Percentiles rank a stretch among this genome's conserved stretches.
Conservation (phyloP, 768 basidiomycete genomes). For the Leccinum subgranulosum region DNA sequence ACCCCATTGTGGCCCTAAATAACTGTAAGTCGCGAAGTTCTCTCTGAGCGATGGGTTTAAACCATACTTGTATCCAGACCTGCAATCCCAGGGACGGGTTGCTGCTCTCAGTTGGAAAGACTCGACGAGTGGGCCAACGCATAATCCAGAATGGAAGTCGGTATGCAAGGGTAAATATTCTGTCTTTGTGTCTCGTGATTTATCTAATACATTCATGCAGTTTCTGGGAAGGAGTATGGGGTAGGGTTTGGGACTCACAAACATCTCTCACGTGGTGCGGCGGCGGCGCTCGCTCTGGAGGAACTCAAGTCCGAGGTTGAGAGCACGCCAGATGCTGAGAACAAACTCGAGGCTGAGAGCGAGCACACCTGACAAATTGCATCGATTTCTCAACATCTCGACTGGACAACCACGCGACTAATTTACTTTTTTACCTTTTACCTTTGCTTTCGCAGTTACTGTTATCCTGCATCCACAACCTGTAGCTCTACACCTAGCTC, state of each 20-base stretch:
- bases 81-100: slow-evolving; percentile 45
- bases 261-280: slow-evolving; percentile 47
- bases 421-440: not conserved
- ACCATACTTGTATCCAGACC: slow-evolving; percentile 36
- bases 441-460: not conserved
- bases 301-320: slow-evolving; percentile 29
- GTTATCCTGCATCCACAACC: not conserved
- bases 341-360: slow-evolving; percentile 19
- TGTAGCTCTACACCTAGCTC: slow-evolving; percentile 9
- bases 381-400: not conserved
- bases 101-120: slow-evolving; percentile 56
- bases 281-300: slow-evolving; percentile 32
- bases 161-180: slow-evolving; percentile 53
- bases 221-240: slow-evolving; percentile 48
- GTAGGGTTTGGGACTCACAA: slow-evolving; percentile 50
- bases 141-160: slow-evolving; percentile 52
- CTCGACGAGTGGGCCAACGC: slow-evolving; percentile 39
- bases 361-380: slow-evolving; percentile 12
- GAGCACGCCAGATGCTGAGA: slow-evolving; percentile 13
- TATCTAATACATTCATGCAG: slow-evolving; percentile 32
- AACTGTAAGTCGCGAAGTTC: slow-evolving; percentile 34
- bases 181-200: slow-evolving; percentile 1
- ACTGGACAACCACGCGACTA: not conserved
- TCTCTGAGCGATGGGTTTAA: not conserved
- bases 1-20: slow-evolving; percentile 35